These are phyloP conservation scores for Metschnikowia rubicola DNA, from an alignment of 805 yeast genomes.

Conservation along the genomic window DNA sequence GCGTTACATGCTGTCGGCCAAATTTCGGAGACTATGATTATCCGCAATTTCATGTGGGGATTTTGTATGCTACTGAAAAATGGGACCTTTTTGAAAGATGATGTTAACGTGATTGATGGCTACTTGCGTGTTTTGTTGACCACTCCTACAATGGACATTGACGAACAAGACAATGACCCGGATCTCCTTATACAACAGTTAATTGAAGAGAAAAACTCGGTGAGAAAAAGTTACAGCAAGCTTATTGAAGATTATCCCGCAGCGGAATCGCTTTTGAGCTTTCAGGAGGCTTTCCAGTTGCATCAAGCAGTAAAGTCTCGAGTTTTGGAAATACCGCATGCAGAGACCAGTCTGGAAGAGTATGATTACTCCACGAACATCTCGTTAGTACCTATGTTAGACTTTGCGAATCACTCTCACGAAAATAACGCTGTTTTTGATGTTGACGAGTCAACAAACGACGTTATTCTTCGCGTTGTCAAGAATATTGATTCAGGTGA, in stretches of 20 bases:
- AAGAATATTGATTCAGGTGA: slow-evolving; percentile 3
- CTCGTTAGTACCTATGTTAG: slow-evolving; percentile 62
- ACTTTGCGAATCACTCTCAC: slow-evolving; percentile 61
- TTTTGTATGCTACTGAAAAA: neutral
- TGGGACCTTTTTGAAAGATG: neutral
- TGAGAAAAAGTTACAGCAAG: slow-evolving; percentile 1
- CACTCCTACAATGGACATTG: slow-evolving; percentile 11
- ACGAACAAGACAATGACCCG: neutral
- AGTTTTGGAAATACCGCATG: slow-evolving; percentile 60
- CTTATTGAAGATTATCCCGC: slow-evolving; percentile 2
- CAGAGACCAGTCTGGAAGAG: slow-evolving; percentile 5
- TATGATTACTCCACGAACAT: slow-evolving; percentile 48
- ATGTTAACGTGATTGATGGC: slow-evolving; percentile 1
- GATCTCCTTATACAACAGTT: slow-evolving; percentile 6
- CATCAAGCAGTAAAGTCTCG: slow-evolving; percentile 53
- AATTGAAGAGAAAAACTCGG: slow-evolving; percentile 5
- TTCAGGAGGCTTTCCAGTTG: slow-evolving; percentile 27
- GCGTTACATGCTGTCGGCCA: slow-evolving; percentile 6
- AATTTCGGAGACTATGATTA: slow-evolving; percentile 13
- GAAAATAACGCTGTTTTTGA: slow-evolving; percentile 50
- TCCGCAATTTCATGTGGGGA: slow-evolving; percentile 17
- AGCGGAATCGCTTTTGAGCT: slow-evolving; percentile 12
- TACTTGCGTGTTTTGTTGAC: slow-evolving; percentile 11
- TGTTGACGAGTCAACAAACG: slow-evolving; percentile 44
- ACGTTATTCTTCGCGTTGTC: slow-evolving; percentile 36